Base-by-base conservation (phyloP, 2,329 filamentous ascomycete species). In the Pseudopyricularia javanii region DNA sequence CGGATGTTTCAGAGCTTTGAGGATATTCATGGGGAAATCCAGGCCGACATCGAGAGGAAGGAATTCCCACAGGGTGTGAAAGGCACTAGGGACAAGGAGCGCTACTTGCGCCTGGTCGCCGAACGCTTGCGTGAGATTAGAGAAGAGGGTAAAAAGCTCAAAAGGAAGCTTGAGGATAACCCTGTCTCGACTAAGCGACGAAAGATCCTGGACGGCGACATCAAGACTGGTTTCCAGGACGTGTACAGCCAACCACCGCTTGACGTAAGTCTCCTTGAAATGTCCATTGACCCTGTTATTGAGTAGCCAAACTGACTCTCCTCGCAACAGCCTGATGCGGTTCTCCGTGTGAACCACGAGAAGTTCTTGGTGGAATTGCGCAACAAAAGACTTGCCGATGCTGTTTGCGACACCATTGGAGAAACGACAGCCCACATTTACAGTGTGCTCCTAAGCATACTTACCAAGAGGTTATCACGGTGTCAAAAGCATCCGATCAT, bases 311-410 rank as follows among this genome's bases (percentile, higher is more conserved):
- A 22, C 22, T 20, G 26, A 45, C 15, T 50, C 63, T 70, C 59
- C 12, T 45, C 3, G 12, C 11, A 51, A 2, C 63, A 94, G 83
- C 78, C 81, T 50, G 79, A 86, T 54, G 73, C 90, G 57, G 76
- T 91, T 34, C 73, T 97, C 49, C 81, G 85, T 28, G 74, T 96
- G 53, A 96, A 95, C 63, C 85, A 88, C 61, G 85, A 91, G 53
- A 94, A 91, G 66, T 88, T 89, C 55, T 74, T 85, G 7, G 87
- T 96, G 9, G 83, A 87, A 50, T 74, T 95, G 57, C 87, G 91
- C 54, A 95, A 89, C 60, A 78, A 84, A 57, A 80, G 82, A 20
- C 80, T 97, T 3, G 80, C 85, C 51, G 75, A 82, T n/a, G 79
- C 90, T 54, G 88, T 83, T 1, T 76, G 82, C 51, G 80, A 86